Evolutionary conservation across 2,329 filamentous ascomycete species (phyloP), one percentile per base, ranked within the genome.

Genomic region (Sporothrix protearum): DNA sequence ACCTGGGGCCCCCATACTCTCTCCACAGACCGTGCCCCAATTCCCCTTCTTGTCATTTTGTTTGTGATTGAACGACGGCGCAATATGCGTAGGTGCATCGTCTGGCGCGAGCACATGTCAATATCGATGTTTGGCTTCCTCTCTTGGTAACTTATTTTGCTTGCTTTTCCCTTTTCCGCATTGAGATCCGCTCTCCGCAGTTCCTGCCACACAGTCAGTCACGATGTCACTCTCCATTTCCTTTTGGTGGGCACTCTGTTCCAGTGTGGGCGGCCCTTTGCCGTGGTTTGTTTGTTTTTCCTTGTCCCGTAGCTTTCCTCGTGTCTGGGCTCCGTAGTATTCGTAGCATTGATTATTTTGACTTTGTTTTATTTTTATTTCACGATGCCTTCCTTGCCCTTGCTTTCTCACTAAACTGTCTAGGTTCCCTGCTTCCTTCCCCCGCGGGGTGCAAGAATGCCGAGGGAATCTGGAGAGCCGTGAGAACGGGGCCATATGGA

Each of bases 21-120:
- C 57, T 42, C 33, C 57, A 63, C 57, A n/a, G 57, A 42, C 33
- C 30, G 19, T 63, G 57, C 57, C 57, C 33, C 5, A 4, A 25
- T 39, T 14, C 14, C 14, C 42, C 39, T 14, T 39, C 5, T 33
- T 22, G 33, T 33, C 55, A 14, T 49, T 19, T 49, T 49, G 33
- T 3, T 3, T 47, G 25, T 53, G 49, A 25, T 10, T 53, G 49
- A 53, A 53, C 49, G 53, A 61, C 57, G 57, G 39, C 36, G 59
- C 36, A 64, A 64, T 28, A n/a, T n/a, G n/a, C n/a, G n/a, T n/a
- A 64, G 36, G 42, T 51, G 42, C 45, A 51, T 53, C 14, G 28
- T 30, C 61, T 25, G 39, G 42, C 57, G 28, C 64, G 66, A 55
- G 49, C 66, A 68, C 66, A 68, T 68, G 66, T 45, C 66, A 68